phyloP scores from a whole-genome alignment of 108 stramenopile species.

The Cyclotella sp. region DNA sequence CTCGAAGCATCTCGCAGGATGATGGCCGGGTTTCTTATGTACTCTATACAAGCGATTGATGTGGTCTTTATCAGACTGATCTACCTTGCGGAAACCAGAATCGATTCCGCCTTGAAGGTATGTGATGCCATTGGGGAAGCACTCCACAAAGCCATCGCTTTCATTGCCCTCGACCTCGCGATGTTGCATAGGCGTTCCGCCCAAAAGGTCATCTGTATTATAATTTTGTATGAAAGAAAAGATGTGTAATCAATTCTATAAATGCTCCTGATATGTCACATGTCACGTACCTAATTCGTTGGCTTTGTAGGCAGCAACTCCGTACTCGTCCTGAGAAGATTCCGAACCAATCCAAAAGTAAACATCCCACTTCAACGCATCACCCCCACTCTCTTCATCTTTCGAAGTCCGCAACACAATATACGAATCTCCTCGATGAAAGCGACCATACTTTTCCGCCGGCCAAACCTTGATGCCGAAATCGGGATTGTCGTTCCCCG shows the following conservation, averaged over 20 bases:
- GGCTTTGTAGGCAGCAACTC: slow-evolving; percentile 91
- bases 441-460: slow-evolving; percentile 69
- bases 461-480: slow-evolving; percentile 62
- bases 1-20: slow-evolving; percentile 69
- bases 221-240: neutral
- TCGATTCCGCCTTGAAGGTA: slow-evolving; percentile 90
- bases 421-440: slow-evolving; percentile 92
- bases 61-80: slow-evolving; percentile 59
- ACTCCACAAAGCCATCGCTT: slow-evolving; percentile 65
- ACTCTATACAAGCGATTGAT: slow-evolving; percentile 64
- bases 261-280: too few species aligned
- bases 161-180: slow-evolving; percentile 89
- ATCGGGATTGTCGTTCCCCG: slow-evolving; percentile 51
- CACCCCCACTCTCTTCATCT: slow-evolving; percentile 9
- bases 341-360: slow-evolving; percentile 91
- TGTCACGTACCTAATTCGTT: slow-evolving; percentile 75
- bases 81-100: slow-evolving; percentile 86
- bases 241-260: neutral
- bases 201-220: slow-evolving; percentile 70
- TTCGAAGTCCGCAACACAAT: slow-evolving; percentile 76
- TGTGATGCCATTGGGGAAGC: slow-evolving; percentile 61
- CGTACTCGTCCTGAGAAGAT: slow-evolving; percentile 90
- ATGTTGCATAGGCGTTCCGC: slow-evolving; percentile 87
- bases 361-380: slow-evolving; percentile 62
- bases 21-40: slow-evolving; percentile 57